These are phyloP conservation scores for Melastoma malabathricum DNA, from an alignment of 345 rosid species.

Conservation along the genomic window DNA sequence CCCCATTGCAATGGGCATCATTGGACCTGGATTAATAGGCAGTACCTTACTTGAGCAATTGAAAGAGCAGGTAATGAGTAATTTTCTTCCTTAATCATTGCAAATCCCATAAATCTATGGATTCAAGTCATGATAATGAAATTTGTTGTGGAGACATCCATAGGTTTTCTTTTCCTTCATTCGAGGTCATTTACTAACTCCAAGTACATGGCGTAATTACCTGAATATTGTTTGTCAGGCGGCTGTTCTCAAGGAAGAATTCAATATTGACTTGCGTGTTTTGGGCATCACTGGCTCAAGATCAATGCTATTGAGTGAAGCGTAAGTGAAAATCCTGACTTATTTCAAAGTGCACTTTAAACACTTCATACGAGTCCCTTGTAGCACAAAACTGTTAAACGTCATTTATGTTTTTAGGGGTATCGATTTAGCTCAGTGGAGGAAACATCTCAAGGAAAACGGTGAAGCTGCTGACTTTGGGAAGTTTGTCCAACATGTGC, in stretches of 20 bases:
- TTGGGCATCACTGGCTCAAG: slow-evolving; percentile 83
- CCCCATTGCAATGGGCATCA: slow-evolving; percentile 81
- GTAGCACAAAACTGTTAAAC: too few relatives aligned
- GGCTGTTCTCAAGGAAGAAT: slow-evolving; percentile 85
- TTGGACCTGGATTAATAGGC: slow-evolving; percentile 97
- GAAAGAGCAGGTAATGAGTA: slow-evolving; percentile 60
- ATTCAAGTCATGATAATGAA: not conserved
- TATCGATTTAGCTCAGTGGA: slow-evolving; percentile 76
- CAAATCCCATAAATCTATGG: not conserved
- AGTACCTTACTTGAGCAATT: slow-evolving; percentile 88
- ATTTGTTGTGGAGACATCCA: too few relatives aligned
- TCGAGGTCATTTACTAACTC: too few relatives aligned
- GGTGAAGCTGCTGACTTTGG: slow-evolving; percentile 69
- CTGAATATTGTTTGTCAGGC: slow-evolving; percentile 31
- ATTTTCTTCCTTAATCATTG: not conserved
- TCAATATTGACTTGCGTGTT: slow-evolving; percentile 91
- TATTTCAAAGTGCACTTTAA: too few relatives aligned
- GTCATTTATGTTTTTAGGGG: slow-evolving; percentile 29
- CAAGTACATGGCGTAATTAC: too few relatives aligned
- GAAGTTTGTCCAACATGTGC: slow-evolving; percentile 68
- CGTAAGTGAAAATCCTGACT: slow-evolving; percentile 32
- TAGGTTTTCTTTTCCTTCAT: too few relatives aligned
- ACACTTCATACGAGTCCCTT: not conserved
- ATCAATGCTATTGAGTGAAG: slow-evolving; percentile 72
- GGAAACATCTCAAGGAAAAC: slow-evolving; percentile 46